Conservation (phyloP, 768 basidiomycete species). For the Mycena galericulata region DNA sequence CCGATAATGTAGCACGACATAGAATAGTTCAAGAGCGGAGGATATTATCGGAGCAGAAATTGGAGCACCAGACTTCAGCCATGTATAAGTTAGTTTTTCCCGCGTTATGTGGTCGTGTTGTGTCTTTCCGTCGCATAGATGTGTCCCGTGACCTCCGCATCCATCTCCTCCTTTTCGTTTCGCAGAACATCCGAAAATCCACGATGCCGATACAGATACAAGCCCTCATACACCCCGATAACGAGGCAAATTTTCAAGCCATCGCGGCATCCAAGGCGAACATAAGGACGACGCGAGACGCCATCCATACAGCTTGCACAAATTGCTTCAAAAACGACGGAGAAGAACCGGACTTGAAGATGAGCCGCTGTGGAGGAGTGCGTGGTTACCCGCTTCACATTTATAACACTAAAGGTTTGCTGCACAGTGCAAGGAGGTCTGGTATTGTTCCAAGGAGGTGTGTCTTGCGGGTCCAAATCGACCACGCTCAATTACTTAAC, state of each 20-base stretch:
- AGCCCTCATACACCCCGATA: slow-evolving; percentile 12
- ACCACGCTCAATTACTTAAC: neutral
- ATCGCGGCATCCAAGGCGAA: neutral
- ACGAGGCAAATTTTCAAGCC: slow-evolving; percentile 9
- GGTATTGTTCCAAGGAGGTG: slow-evolving; percentile 27
- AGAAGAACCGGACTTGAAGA: neutral
- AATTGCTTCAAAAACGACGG: slow-evolving; percentile 5
- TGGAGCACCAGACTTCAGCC: too few species aligned
- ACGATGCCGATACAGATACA: neutral
- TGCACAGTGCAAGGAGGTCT: slow-evolving; percentile 12
- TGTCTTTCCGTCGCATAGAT: too few species aligned
- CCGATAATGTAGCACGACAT: too few species aligned
- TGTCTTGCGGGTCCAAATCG: neutral
- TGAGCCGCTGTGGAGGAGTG: slow-evolving; percentile 8
- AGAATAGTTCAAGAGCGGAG: too few species aligned
- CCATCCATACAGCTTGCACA: neutral
- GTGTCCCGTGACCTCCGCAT: too few species aligned
- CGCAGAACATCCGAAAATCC: neutral
- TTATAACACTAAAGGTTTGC: neutral
- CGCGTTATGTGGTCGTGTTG: too few species aligned
- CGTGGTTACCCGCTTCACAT: neutral
- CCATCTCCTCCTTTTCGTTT: too few species aligned
- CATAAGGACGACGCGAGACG: neutral
- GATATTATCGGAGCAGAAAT: too few species aligned
- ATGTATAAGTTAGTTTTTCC: too few species aligned